Conservation (phyloP, 495 filamentous ascomycete genomes). For the Neurospora tetraspora region DNA sequence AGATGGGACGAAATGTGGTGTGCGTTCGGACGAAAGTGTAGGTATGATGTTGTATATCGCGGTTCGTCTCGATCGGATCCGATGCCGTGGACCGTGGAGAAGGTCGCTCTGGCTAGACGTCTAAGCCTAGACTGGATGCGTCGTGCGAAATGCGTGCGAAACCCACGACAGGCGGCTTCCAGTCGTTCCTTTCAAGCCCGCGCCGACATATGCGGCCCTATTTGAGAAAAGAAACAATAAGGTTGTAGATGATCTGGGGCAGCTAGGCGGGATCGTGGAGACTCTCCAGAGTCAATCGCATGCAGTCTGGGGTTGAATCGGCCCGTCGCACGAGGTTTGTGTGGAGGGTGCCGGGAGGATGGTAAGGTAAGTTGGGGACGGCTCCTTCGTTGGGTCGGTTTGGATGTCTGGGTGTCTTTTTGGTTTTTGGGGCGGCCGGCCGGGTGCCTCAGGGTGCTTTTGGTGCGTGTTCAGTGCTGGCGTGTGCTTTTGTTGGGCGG, state of each 20-base stretch:
- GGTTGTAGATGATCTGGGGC: slow-evolving; percentile 10
- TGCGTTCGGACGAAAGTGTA: not conserved
- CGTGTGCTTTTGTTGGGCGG: not conserved
- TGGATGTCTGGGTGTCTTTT: not conserved
- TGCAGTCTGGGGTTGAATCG: slow-evolving; percentile 23
- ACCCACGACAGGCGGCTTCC: not conserved
- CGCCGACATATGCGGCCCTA: slow-evolving; percentile 17
- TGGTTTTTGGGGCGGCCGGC: not conserved
- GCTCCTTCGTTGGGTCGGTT: not conserved
- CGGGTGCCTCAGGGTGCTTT: not conserved
- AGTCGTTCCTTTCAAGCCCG: not conserved
- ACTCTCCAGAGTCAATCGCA: slow-evolving; percentile 22
- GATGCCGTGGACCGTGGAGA: not conserved
- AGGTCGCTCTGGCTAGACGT: not conserved
- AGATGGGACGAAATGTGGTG: slow-evolving; percentile 12
- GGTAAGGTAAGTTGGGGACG: slow-evolving; percentile 1
- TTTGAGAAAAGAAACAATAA: slow-evolving; percentile 10
- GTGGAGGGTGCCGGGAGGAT: slow-evolving; percentile 9
- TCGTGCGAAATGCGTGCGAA: not conserved
- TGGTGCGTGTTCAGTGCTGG: not conserved
- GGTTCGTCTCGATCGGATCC: not conserved
- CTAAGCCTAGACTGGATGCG: not conserved
- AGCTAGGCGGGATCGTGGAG: slow-evolving; percentile 20
- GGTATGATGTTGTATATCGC: not conserved
- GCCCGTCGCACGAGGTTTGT: slow-evolving; percentile 16